A percentile compares a stretch with the other conserved stretches of the same genome.
Evolutionary conservation across 2,329 filamentous ascomycete genomes (phyloP).

Genomic region (Septoria petroselini): DNA sequence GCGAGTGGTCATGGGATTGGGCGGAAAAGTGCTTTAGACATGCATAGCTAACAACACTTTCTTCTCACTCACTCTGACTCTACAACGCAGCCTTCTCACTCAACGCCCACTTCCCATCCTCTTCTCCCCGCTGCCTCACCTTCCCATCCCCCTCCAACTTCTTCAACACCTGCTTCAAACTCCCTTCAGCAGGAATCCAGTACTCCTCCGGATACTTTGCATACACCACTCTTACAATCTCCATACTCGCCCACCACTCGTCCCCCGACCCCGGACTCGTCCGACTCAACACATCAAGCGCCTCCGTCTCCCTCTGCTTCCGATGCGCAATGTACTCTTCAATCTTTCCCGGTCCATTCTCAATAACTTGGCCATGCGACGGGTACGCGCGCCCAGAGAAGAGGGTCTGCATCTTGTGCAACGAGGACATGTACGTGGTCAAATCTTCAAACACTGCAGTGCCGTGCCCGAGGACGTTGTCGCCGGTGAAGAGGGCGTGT

Average conservation of each 20-base stretch:
- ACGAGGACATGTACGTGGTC: conserved; percentile 62
- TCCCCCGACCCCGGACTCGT: conserved; percentile 22
- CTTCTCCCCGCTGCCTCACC: conserved; percentile 46
- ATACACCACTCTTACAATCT: conserved; percentile 87
- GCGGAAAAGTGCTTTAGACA: no score
- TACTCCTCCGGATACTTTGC: conserved; percentile 71
- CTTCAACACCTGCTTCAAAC: conserved; percentile 71
- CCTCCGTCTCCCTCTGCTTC: conserved; percentile 73
- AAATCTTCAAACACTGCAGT: conserved; percentile 78
- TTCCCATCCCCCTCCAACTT: conserved; percentile 76
- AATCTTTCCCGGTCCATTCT: conserved; percentile 69
- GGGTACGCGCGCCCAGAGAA: conserved; percentile 75
- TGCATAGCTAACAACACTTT: no score
- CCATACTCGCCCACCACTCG: conserved; percentile 65
- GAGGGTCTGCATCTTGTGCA: conserved; percentile 65
- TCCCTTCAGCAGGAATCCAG: conserved; percentile 70
- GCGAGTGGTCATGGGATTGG: no score
- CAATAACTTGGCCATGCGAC: conserved; percentile 77
- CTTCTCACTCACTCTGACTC: no score
- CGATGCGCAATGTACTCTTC: conserved; percentile 81
- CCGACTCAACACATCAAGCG: conserved; percentile 60
- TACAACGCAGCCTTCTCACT: conserved; percentile 26
- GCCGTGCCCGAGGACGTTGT: conserved; percentile 84
- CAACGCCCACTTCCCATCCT: conserved; percentile 38
- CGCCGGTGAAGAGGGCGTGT: conserved; percentile 80